Evolutionary conservation across 2,329 filamentous ascomycete genomes (phyloP).

Genomic region (Aspergillus sp.): DNA sequence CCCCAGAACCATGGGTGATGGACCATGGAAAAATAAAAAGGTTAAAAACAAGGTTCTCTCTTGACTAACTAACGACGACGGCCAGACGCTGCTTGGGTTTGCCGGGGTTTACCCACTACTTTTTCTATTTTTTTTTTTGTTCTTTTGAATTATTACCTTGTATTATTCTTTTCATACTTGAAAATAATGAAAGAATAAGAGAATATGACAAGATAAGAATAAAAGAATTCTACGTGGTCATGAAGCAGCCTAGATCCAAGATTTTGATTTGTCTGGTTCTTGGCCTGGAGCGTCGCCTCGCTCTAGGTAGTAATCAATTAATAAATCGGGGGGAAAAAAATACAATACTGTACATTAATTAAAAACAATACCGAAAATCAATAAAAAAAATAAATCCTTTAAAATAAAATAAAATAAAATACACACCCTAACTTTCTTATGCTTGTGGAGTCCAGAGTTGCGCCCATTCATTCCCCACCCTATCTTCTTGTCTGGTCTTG

Average conservation of each 20-base stretch:
- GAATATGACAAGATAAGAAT: too few relatives aligned
- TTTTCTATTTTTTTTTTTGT: conserved; percentile 2
- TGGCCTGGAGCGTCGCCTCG: too few relatives aligned
- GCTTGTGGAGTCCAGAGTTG: conserved; percentile 19
- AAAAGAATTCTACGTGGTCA: too few relatives aligned
- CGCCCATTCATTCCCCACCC: conserved; percentile 13
- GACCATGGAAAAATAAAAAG: conserved; percentile 19
- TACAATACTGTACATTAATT: conserved; percentile 1
- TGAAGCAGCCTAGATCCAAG: too few relatives aligned
- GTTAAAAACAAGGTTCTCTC: conserved; percentile 18
- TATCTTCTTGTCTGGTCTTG: conserved; percentile 13
- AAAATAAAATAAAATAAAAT: conserved; percentile 13
- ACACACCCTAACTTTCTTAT: conserved; percentile 4
- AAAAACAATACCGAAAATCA: conserved; percentile 9
- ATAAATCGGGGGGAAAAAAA: background rate
- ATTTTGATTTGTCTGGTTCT: too few relatives aligned
- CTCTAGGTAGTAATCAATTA: too few relatives aligned
- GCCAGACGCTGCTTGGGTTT: background rate
- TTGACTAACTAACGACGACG: conserved; percentile 7
- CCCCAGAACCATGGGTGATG: conserved; percentile 19
- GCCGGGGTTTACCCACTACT: background rate
- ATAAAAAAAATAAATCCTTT: conserved; percentile 8
- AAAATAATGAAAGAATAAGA: too few relatives aligned
- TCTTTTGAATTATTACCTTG: background rate
- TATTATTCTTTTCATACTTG: background rate